Evolutionary conservation across 805 yeast species (phyloP), one percentile per base, ranked within the genome.

Genomic region (Candida sonorensis): DNA sequence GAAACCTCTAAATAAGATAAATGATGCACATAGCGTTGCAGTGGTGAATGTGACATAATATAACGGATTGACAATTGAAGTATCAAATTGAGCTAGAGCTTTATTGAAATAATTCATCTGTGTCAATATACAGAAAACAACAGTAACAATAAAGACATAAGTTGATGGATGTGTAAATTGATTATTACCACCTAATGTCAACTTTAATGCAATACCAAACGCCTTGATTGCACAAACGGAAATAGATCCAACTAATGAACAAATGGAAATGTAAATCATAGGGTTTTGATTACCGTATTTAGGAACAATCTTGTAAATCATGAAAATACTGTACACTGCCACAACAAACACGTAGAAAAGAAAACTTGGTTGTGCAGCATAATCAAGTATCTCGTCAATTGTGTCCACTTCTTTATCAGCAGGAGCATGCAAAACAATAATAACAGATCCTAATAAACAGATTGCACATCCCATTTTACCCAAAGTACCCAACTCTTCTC

Each of bases 51-150:
- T 77, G 34, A 86, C 96, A 51, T 87, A 86, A 62, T 86, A 86
- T 39, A 86, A 65, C 20, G 95, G 95, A 57, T 86, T 86, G 35
- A 86, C 95, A 45, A 86, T 83, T 0, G 94, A 82, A 5, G 95
- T 86, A 55, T 87, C 95, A 49, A 86, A 86, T 57, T 84, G 95
- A 47, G 88, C 95, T 51, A 86, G 67, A 0, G 95, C 95, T 64
- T 84, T 87, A 68, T 86, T 86, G 67, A 86, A 84, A 55, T 83
- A 86, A 63, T 84, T 86, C 95, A 86, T 86, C 59, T 86, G 96
- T 5, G 94, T 84, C 48, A 82, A 49, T 45, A 86, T 87, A 59
- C 95, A 86, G 26, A 81, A 69, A 7, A 66, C 82, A 36, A 86
- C 95, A 16, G 84, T 87, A 19, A 72, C 44, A 22, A 84, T 71